phyloP scores from a whole-genome alignment of 2,329 filamentous ascomycete species.

The Ophiocordyceps sinensis region DNA sequence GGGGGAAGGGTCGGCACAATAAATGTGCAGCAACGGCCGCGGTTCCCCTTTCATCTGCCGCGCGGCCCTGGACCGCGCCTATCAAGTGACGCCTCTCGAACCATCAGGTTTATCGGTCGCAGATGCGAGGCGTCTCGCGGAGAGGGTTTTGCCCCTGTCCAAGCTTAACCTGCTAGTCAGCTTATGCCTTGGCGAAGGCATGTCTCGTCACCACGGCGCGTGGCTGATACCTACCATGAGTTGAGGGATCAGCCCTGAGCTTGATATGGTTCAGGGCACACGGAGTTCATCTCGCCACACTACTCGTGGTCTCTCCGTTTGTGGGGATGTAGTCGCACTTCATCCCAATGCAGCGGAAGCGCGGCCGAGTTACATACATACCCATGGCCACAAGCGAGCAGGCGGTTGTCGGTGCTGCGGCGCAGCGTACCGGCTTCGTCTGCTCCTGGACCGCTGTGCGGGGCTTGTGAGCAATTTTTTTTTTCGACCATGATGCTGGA shows the following conservation, averaged over 20 bases:
- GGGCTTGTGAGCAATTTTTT: slow-evolving; percentile 5
- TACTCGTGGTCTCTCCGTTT: too few species aligned
- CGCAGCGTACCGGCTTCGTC: slow-evolving; percentile 9
- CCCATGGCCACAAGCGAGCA: slow-evolving; percentile 7
- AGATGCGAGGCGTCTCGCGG: too few species aligned
- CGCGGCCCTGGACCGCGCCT: background rate
- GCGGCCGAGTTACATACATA: background rate
- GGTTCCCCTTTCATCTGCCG: background rate
- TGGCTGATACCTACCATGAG: too few species aligned
- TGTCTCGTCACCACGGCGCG: too few species aligned
- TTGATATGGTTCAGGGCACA: too few species aligned
- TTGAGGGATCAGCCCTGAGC: too few species aligned
- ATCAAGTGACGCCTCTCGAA: background rate
- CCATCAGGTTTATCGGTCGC: background rate
- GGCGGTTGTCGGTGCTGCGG: slow-evolving; percentile 4
- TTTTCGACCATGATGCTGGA: slow-evolving; percentile 18
- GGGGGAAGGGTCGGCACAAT: too few species aligned
- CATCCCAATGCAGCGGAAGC: background rate
- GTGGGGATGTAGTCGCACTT: too few species aligned
- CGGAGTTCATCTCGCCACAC: too few species aligned
- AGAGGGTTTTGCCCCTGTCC: too few species aligned
- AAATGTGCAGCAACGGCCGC: background rate
- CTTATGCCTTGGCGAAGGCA: too few species aligned
- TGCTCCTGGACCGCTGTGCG: slow-evolving; percentile 9
- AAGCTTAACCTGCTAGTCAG: too few species aligned